Evolutionary conservation across 768 basidiomycete genomes (phyloP).

Genomic region (Tremella yokohamensis): DNA sequence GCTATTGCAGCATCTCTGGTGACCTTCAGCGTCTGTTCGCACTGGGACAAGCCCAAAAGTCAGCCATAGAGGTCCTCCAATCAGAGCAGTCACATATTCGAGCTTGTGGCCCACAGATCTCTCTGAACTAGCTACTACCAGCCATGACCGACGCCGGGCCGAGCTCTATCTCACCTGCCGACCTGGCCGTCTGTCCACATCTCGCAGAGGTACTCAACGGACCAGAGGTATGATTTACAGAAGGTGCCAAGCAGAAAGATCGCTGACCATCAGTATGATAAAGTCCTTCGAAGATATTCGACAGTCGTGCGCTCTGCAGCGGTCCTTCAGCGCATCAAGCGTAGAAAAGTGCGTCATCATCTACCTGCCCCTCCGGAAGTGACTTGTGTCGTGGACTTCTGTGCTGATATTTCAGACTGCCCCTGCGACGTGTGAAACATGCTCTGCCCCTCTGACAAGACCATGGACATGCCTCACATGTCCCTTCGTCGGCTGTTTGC

Average conservation of each 20-base stretch:
- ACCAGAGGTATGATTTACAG: constrained; percentile 1
- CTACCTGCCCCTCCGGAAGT: not conserved
- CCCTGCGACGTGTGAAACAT: constrained; percentile 30
- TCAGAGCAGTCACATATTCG: too few species aligned
- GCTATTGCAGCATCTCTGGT: too few species aligned
- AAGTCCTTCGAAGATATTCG: constrained; percentile 14
- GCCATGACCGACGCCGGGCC: too few species aligned
- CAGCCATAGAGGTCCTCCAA: too few species aligned
- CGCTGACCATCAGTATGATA: too few species aligned
- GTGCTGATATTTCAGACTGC: constrained; percentile 17
- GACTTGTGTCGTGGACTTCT: not conserved
- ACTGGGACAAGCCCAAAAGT: too few species aligned
- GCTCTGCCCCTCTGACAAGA: constrained; percentile 16
- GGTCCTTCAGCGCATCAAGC: constrained; percentile 21
- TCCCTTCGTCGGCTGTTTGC: constrained; percentile 31
- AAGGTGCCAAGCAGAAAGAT: not conserved
- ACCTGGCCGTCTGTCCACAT: not conserved
- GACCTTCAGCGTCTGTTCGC: too few species aligned
- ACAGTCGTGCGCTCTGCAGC: constrained; percentile 33
- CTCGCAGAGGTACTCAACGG: constrained; percentile 1
- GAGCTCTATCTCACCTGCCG: not conserved
- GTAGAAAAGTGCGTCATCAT: constrained; percentile 24
- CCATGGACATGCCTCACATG: constrained; percentile 45
- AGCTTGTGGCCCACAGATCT: too few species aligned
- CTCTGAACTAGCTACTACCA: too few species aligned